Evolutionary conservation across 371 early-diverging fungal genomes (phyloP).

Genomic region (Rhizopus sp.): DNA sequence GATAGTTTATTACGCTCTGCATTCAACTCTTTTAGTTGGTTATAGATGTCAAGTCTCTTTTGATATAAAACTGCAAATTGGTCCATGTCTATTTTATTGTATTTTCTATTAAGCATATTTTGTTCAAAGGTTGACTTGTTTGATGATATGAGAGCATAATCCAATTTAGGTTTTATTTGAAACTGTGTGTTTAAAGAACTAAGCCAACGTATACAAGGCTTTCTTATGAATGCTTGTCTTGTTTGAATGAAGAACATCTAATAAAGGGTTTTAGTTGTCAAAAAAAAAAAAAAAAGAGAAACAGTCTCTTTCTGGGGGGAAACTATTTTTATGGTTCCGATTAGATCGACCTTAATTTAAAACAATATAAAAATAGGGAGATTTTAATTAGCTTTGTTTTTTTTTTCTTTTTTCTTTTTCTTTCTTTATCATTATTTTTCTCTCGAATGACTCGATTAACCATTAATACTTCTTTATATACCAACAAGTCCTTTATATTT

Average conservation of each 20-base stretch:
- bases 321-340: too few species aligned
- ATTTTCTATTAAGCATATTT: slow-evolving; percentile 58
- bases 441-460: slow-evolving; percentile 29
- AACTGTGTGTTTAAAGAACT: not conserved
- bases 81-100: slow-evolving; percentile 41
- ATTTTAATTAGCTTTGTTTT: not conserved
- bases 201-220: too few species aligned
- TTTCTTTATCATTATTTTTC: not conserved
- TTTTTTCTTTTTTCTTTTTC: not conserved
- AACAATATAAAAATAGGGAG: too few species aligned
- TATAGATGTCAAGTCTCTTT: slow-evolving; percentile 33
- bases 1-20: slow-evolving; percentile 53
- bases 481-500: slow-evolving; percentile 45
- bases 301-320: too few species aligned
- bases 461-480: slow-evolving; percentile 16
- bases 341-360: too few species aligned
- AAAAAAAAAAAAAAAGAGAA: too few species aligned
- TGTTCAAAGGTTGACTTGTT: slow-evolving; percentile 41
- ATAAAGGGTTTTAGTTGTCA: too few species aligned
- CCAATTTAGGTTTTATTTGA: slow-evolving; percentile 53
- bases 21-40: slow-evolving; percentile 41
- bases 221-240: too few species aligned
- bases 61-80: slow-evolving; percentile 54
- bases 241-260: too few species aligned
- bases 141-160: slow-evolving; percentile 60